Evolutionary conservation across 768 basidiomycete genomes (phyloP), one percentile per base, ranked within the genome.

Genomic region (Amanita jacksonii): DNA sequence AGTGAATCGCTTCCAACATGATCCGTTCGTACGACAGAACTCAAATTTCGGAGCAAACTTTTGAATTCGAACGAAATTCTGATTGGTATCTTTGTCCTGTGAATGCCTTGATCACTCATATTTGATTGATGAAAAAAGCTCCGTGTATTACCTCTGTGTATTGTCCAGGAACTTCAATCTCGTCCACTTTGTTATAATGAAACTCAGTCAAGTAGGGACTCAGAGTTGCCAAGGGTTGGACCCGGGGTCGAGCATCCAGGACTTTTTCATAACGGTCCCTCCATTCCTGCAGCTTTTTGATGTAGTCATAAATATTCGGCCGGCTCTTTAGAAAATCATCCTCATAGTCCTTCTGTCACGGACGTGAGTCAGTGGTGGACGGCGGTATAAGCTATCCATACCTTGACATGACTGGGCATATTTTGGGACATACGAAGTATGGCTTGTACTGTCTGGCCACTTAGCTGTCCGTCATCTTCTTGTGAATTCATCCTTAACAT

Each of bases 141-240:
- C n/a, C 6, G n/a, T 20, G 8, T 49, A 56, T 18, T n/a, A 87
- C 92, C 76, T 97, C 89, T 0, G 91, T 86, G 59, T 99, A 99
- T 61, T 99, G 96, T 5, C 96, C 96, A n/a, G 93, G 93, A 39
- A 99, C 79, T 57, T 99, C 93, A 30, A 99, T 88, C 51, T 99
- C 94, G 51, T 98, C 96, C 39, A 94, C 91, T 60, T 92, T 96
- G 56, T 80, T 82, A 61, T 97, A 92, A 53, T 98, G 94, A 70
- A 98, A 99, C 62, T 98, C 96, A 5, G 89, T 86, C 54, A 99
- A 69, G 63, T 92, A 96, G 62, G 93, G 91, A 51, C 89, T 91
- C 33, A 88, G 68, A 38, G 80, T 68, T 50, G 96, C 92, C 45
- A 99, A 67, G 4, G 89, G 79, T 54, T 94, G 91, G 34, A 82